These are phyloP conservation scores for Tolypocladium endophyticum DNA, from an alignment of 2,329 filamentous ascomycete species.

Conservation along the genomic window DNA sequence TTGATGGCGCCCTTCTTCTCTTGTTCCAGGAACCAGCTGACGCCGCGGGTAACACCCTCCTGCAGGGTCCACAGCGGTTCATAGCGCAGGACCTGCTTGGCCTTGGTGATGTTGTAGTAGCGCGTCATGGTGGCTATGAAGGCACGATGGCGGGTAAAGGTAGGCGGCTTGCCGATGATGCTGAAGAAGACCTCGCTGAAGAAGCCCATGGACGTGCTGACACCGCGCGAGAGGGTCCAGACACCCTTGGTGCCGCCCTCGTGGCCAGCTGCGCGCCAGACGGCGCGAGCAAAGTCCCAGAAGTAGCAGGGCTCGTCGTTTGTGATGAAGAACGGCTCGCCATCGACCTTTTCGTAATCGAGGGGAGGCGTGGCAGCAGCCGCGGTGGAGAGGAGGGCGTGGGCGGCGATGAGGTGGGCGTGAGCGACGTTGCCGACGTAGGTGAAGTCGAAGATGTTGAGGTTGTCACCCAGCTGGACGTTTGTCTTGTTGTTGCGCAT, in stretches of 20 bases:
- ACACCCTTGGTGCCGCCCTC: conserved; percentile 40
- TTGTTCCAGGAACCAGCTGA: conserved; percentile 44
- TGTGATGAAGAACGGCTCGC: conserved; percentile 81
- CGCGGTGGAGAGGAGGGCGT: conserved; percentile 54
- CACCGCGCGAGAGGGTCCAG: conserved; percentile 41
- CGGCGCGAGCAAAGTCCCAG: conserved; percentile 73
- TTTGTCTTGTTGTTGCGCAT: conserved; percentile 58
- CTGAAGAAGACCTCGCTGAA: conserved; percentile 41
- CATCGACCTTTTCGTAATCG: conserved; percentile 65
- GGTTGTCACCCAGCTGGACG: conserved; percentile 67
- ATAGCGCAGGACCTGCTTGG: conserved; percentile 60
- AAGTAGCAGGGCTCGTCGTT: conserved; percentile 86
- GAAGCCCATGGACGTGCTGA: conserved; percentile 41
- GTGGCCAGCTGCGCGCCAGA: conserved; percentile 58
- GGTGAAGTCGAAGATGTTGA: conserved; percentile 54
- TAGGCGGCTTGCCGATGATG: conserved; percentile 41
- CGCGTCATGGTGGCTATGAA: conserved; percentile 63
- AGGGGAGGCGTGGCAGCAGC: conserved; percentile 51
- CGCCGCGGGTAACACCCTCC: conserved; percentile 48
- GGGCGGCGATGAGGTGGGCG: conserved; percentile 72
- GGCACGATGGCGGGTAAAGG: conserved; percentile 49
- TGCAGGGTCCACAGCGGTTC: conserved; percentile 54
- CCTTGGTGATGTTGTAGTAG: conserved; percentile 71
- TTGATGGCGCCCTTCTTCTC: conserved; percentile 25
- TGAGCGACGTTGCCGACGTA: conserved; percentile 58